Evolutionary conservation across 2,329 filamentous ascomycete genomes (phyloP).

Genomic region (Alternaria gaisen): DNA sequence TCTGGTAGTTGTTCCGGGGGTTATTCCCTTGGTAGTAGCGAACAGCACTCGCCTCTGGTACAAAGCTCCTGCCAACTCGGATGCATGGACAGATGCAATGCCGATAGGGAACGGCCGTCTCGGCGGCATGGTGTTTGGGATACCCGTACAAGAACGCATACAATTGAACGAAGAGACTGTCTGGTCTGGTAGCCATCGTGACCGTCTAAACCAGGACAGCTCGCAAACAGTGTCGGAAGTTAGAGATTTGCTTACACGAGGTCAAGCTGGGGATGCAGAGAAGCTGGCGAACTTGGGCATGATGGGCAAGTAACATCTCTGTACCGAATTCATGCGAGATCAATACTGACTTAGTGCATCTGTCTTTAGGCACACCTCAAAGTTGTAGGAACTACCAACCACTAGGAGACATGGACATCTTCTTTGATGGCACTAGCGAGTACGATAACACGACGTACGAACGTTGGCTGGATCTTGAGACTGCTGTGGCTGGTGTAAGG

Average conservation of each 20-base stretch:
- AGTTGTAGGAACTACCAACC: slow-evolving; percentile 10
- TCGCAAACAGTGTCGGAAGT: slow-evolving; percentile 9
- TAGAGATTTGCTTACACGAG: slow-evolving; percentile 6
- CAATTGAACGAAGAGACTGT: slow-evolving; percentile 60
- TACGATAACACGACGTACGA: slow-evolving; percentile 7
- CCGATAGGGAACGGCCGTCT: slow-evolving; percentile 61
- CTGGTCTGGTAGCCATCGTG: slow-evolving; percentile 46
- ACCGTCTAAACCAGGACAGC: slow-evolving; percentile 43
- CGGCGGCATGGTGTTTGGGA: slow-evolving; percentile 58
- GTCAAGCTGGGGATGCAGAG: slow-evolving; percentile 3
- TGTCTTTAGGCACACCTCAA: not conserved
- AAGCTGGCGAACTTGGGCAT: slow-evolving; percentile 15
- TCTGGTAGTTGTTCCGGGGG: not conserved
- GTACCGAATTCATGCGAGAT: too few species aligned
- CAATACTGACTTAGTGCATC: too few species aligned
- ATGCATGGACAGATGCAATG: slow-evolving; percentile 53
- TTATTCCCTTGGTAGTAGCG: not conserved
- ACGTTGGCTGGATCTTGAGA: slow-evolving; percentile 9
- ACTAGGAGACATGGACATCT: slow-evolving; percentile 11
- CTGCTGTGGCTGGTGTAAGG: not conserved
- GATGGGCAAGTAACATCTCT: not conserved
- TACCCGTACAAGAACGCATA: slow-evolving; percentile 55
- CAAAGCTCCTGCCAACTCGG: slow-evolving; percentile 1
- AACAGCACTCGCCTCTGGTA: slow-evolving; percentile 14
- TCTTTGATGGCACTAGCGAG: slow-evolving; percentile 5